Conservation (phyloP, 2,329 filamentous ascomycete species). For the Beauveria asiatica region DNA sequence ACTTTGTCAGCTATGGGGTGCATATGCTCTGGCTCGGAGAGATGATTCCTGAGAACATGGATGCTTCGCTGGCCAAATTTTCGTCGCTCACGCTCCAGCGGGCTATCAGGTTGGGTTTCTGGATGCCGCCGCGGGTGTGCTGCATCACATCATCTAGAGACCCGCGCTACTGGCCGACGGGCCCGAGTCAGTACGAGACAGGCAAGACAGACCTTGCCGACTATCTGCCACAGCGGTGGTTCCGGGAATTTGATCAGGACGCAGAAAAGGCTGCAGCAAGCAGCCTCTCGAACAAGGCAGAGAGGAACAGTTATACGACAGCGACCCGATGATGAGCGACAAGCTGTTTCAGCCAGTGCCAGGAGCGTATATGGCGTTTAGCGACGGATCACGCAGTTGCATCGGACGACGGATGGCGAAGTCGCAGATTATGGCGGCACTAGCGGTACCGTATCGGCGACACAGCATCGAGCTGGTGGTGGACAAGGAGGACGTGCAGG, state of each 20-base stretch:
- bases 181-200: slow-evolving; percentile 34
- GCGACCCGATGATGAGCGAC: slow-evolving; percentile 53
- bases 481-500: slow-evolving; percentile 40
- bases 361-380: slow-evolving; percentile 52
- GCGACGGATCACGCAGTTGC: slow-evolving; percentile 49
- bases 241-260: slow-evolving; percentile 30
- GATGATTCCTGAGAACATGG: slow-evolving; percentile 32
- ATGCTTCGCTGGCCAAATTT: slow-evolving; percentile 40
- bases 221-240: slow-evolving; percentile 68
- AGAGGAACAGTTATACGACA: slow-evolving; percentile 45
- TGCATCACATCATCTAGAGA: slow-evolving; percentile 60
- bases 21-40: slow-evolving; percentile 55
- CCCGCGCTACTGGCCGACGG: slow-evolving; percentile 62
- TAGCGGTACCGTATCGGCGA: slow-evolving; percentile 46
- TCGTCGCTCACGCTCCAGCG: slow-evolving; percentile 34
- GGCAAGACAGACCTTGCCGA: slow-evolving; percentile 51
- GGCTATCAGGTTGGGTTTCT: slow-evolving; percentile 59
- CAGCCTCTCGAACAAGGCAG: slow-evolving; percentile 17
- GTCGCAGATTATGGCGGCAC: slow-evolving; percentile 47
- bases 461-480: slow-evolving; percentile 66
- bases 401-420: slow-evolving; percentile 50
- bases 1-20: slow-evolving; percentile 64
- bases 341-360: slow-evolving; percentile 50
- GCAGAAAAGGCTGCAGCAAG: slow-evolving; percentile 10
- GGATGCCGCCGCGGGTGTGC: slow-evolving; percentile 49